Conservation (phyloP, 495 filamentous ascomycete species). For the Letharia lupina region DNA sequence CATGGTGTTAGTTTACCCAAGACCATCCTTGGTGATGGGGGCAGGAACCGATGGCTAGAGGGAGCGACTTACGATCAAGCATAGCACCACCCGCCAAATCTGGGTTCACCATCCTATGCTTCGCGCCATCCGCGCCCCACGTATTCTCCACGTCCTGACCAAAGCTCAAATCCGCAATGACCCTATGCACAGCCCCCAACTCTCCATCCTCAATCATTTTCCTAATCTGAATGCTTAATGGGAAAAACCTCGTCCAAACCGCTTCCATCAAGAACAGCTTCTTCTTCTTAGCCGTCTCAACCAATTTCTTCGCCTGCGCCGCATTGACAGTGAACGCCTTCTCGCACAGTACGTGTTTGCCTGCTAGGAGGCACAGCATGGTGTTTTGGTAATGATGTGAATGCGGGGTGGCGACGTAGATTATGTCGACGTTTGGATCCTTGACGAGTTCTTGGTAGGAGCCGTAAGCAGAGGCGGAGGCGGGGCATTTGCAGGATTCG, state of each 20-base stretch:
- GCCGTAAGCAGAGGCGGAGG: constrained; percentile 63
- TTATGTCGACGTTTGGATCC: constrained; percentile 71
- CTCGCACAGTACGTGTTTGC: constrained; percentile 87
- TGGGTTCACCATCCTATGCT: constrained; percentile 77
- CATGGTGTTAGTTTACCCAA: no score
- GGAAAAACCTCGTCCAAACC: constrained; percentile 92
- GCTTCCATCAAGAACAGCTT: constrained; percentile 94
- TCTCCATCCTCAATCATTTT: constrained; percentile 57
- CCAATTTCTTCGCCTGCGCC: constrained; percentile 64
- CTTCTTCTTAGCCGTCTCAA: constrained; percentile 66
- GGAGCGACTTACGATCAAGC: constrained; percentile 50
- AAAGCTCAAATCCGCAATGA: constrained; percentile 61
- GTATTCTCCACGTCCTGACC: constrained; percentile 42
- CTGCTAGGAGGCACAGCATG: constrained; percentile 70
- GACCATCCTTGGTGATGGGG: no score
- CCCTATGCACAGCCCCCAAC: constrained; percentile 71
- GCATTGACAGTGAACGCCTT: constrained; percentile 91
- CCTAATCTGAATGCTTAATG: constrained; percentile 65
- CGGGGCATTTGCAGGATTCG: constrained; percentile 51
- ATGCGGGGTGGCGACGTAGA: constrained; percentile 92
- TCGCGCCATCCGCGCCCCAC: constrained; percentile 36
- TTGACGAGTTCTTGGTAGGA: constrained; percentile 71
- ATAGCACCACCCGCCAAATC: constrained; percentile 80
- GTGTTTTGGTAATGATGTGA: constrained; percentile 92
- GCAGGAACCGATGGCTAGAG: background rate